A percentile compares a stretch with the other conserved stretches of the same genome.
Conservation (phyloP, 768 basidiomycete species). For the Xerocomellus intermedius region DNA sequence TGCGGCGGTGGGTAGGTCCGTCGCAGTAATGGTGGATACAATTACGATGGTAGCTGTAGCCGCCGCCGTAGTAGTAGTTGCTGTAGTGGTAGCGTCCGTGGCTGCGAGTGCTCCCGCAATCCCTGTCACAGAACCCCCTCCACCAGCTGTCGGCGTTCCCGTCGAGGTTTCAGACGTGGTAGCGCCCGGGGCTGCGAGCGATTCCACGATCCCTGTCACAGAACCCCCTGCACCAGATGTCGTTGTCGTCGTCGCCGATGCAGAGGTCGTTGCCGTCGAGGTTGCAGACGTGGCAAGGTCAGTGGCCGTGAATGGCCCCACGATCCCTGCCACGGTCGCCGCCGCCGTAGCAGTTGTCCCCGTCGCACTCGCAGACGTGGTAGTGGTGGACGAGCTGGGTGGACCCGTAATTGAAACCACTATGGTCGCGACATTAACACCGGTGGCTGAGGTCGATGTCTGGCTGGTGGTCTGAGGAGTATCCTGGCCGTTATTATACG, state of each 20-base stretch:
- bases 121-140: not conserved
- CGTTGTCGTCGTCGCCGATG: not conserved
- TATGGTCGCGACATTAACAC: not conserved
- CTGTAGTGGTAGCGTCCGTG: not conserved
- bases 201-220: not conserved
- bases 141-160: not conserved
- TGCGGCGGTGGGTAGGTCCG: not conserved
- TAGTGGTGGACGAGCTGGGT: not conserved
- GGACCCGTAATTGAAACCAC: not conserved
- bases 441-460: not conserved
- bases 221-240: not conserved
- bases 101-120: not conserved
- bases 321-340: slow-evolving; percentile 1
- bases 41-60: not conserved
- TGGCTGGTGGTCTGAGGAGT: not conserved
- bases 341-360: not conserved
- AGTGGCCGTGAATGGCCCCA: slow-evolving; percentile 1
- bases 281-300: not conserved
- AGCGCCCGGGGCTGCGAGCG: not conserved
- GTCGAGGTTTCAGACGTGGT: not conserved
- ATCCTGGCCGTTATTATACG: slow-evolving; percentile 19
- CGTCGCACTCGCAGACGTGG: not conserved
- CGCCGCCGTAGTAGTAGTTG: not conserved
- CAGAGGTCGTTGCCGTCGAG: not conserved
- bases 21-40: not conserved